Conservation (phyloP, 768 basidiomycete species). For the Boletus bicolor region DNA sequence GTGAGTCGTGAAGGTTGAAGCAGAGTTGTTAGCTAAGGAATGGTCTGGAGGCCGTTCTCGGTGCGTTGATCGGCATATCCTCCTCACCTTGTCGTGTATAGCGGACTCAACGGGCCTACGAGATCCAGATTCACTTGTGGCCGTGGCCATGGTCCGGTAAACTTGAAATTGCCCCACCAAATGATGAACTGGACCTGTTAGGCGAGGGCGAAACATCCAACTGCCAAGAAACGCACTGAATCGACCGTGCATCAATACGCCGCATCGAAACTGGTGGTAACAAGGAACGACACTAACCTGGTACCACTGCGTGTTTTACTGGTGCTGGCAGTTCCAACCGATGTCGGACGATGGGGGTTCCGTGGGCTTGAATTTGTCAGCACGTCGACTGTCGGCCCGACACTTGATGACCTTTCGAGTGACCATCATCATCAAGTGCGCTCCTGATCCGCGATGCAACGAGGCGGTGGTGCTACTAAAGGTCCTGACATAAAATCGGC, state of each 20-base stretch:
- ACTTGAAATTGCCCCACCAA: slow-evolving; percentile 15
- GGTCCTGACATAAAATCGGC: neutral
- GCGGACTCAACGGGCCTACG: slow-evolving; percentile 53
- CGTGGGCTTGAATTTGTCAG: slow-evolving; percentile 17
- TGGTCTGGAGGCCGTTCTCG: slow-evolving; percentile 21
- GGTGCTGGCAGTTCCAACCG: neutral
- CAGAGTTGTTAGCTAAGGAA: slow-evolving; percentile 53
- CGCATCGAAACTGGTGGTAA: slow-evolving; percentile 11
- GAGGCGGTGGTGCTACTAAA: slow-evolving; percentile 15
- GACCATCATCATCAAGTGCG: slow-evolving; percentile 6
- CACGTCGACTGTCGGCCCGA: neutral
- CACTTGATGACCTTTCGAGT: neutral
- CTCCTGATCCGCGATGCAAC: slow-evolving; percentile 2
- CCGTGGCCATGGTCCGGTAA: slow-evolving; percentile 29
- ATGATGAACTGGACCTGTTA: slow-evolving; percentile 20
- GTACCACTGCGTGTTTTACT: neutral
- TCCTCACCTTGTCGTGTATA: slow-evolving; percentile 56
- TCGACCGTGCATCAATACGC: slow-evolving; percentile 21
- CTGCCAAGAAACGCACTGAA: slow-evolving; percentile 10
- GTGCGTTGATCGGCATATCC: slow-evolving; percentile 21
- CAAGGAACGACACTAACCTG: slow-evolving; percentile 14
- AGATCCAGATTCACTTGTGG: slow-evolving; percentile 24
- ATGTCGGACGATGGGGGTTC: neutral
- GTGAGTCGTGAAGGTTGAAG: slow-evolving; percentile 61
- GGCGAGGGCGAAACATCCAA: slow-evolving; percentile 26